Base-by-base conservation (phyloP, 129 eudicot genomes). In the Tagetes patula region DNA sequence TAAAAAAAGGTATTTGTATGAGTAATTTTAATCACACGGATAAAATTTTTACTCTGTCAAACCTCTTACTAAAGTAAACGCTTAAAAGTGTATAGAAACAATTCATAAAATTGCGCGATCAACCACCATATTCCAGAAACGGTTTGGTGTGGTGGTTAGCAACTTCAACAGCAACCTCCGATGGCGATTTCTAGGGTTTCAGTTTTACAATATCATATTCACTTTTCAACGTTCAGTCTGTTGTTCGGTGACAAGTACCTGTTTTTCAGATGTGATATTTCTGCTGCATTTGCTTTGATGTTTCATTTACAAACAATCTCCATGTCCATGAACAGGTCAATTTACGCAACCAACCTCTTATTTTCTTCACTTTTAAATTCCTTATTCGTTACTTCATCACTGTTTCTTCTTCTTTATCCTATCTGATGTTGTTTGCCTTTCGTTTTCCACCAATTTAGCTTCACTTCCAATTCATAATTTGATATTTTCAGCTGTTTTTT, bases 391-490 rank as follows among this genome's bases (percentile, higher is more conserved):
- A 80, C 80, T 69, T 71, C 69, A 67, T 69, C 81, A 70, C 39
- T 54, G 8, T 46, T 78, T 65, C 45, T 53, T 55, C 8, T 43
- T 47, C 38, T 38, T 58, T 60, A 41, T 70, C n/a, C 36, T 30
- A 37, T 64, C 41, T 69, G 27, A 20, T 20, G 70, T 54, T 62
- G 82, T 73, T 73, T 81, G 75, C 75, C 82, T 83, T 52, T 74
- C 89, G 69, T 48, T 78, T 70, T 87, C 86, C 78, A 75, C 86
- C 41, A 64, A 42, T 63, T 73, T 86, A 78, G 76, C 96, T 92
- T 92, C 80, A 80, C 89, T 89, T 85, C 78, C 80, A 91, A 88
- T 84, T 68, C 73, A 85, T 69, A 73, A 68, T 69, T 69, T 71
- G 87, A 76, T 81, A 85, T 48, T 77, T 89, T 80, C 45, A 84